These are phyloP conservation scores for Tuber melanosporum DNA, from an alignment of 495 filamentous ascomycete genomes.

Conservation along the genomic window DNA sequence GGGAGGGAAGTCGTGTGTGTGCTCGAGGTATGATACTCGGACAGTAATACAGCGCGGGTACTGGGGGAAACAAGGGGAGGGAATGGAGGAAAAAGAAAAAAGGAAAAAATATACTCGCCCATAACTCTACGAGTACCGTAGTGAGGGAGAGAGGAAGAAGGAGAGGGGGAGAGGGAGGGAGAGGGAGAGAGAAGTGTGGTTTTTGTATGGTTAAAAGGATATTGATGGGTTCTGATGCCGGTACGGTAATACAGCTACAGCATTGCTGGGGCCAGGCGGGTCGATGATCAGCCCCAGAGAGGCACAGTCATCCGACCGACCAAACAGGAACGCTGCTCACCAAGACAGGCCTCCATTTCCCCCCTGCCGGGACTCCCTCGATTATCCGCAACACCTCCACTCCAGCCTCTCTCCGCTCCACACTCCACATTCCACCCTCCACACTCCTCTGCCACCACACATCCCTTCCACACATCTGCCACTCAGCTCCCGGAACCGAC, in stretches of 20 bases:
- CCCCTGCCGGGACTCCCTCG: neutral
- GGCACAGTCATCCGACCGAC: constrained; percentile 35
- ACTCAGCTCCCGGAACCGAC: constrained; percentile 14
- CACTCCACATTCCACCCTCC: neutral
- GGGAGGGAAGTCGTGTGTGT: neutral
- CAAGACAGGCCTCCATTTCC: neutral
- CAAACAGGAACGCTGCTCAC: constrained; percentile 29
- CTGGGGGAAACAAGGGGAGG: neutral
- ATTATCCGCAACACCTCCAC: constrained; percentile 4
- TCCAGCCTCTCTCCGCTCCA: constrained; percentile 1
- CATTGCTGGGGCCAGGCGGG: constrained; percentile 14
- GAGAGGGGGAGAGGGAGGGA: constrained; percentile 11
- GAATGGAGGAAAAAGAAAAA: constrained; percentile 3
- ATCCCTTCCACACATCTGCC: constrained; percentile 2
- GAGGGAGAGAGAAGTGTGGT: constrained; percentile 2
- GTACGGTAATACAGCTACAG: neutral
- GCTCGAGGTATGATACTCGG: neutral
- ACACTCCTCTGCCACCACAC: constrained; percentile 2
- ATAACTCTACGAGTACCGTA: constrained; percentile 12
- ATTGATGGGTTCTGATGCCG: constrained; percentile 10
- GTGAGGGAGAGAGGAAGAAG: constrained; percentile 13
- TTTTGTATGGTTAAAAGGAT: constrained; percentile 11
- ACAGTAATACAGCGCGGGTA: neutral
- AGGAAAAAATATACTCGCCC: constrained; percentile 25
- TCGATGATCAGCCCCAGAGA: constrained; percentile 18